Evolutionary conservation across 331 rosid genomes (phyloP), one percentile per base, ranked within the genome.

Genomic region (Rosa hybrid): DNA sequence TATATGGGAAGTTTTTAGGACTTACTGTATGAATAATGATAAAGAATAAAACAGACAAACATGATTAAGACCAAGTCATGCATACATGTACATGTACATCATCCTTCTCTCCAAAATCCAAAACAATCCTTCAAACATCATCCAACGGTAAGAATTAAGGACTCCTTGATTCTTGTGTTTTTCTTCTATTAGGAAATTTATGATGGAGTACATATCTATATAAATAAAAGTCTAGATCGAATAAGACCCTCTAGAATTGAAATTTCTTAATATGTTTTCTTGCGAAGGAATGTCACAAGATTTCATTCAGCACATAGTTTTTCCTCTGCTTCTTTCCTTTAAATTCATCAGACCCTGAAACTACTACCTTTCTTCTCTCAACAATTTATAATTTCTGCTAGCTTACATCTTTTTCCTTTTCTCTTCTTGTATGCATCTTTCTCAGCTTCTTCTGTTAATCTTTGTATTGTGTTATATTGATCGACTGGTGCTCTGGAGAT

Each of bases 81-180:
- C 68, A 57, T 9, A 57, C 3, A n/a, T 20, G n/a, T 2, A 7
- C 8, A 57, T 9, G 12, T 5, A 13, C 20, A 25, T 27, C 9
- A 57, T 12, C 41, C 54, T 54, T 51, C 14, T 53, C 50, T 74
- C 68, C 45, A 46, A 57, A 75, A 57, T 21, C 41, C 23, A 56
- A n/a, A 56, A 7, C 20, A n/a, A 54, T 54, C n/a, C 12, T 53
- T 65, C 30, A 5, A 73, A 51, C 9, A 13, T n/a, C 12, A 2
- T 74, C 7, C 51, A 54, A 75, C n/a, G 42, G 6, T 41, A 6
- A 57, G 69, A 41, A 59, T n/a, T 42, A 56, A 23, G 48, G 38
- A 57, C 69, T 56, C 68, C 54, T 54, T 57, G 69, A 75, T 59
- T 56, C 64, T 44, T 75, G 34, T n/a, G 13, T 14, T 74, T 49